Percentiles rank a stretch among this genome's conserved stretches.
Evolutionary conservation across 192 early-diverging fungal genomes (phyloP).

Genomic region (Podila verticillata): DNA sequence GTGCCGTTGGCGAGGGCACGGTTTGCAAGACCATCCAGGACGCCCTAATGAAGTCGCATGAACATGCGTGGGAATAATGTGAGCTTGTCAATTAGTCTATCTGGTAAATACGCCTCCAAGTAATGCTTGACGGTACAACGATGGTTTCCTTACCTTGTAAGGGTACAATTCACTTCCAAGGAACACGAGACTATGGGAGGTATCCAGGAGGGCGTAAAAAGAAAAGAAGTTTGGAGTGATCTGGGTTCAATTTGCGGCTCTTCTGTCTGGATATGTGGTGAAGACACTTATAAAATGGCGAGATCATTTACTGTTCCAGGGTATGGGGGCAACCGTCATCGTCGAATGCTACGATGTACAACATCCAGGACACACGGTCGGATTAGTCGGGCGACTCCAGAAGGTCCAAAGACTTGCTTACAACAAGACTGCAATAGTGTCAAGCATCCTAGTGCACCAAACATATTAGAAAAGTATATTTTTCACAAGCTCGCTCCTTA

Average conservation of each 20-base stretch:
- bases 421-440: no score
- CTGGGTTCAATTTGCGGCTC: background rate
- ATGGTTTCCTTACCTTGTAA: constrained; percentile 54
- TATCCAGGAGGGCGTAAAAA: constrained; percentile 1
- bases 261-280: background rate
- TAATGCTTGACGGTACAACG: background rate
- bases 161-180: constrained; percentile 69
- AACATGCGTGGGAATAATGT: background rate
- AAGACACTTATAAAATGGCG: background rate
- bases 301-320: constrained; percentile 62
- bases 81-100: background rate
- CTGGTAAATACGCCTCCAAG: no score
- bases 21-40: constrained; percentile 71
- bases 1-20: constrained; percentile 68
- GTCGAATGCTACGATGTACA: constrained; percentile 54
- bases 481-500: constrained; percentile 12
- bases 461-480: background rate
- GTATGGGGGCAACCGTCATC: constrained; percentile 70
- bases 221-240: background rate
- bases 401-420: no score
- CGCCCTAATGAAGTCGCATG: constrained; percentile 49
- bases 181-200: constrained; percentile 60
- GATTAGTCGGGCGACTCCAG: no score
- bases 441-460: no score
- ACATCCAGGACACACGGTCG: background rate